These are phyloP conservation scores for Rhodotorula graminis DNA, from an alignment of 768 basidiomycete genomes.

Conservation along the genomic window DNA sequence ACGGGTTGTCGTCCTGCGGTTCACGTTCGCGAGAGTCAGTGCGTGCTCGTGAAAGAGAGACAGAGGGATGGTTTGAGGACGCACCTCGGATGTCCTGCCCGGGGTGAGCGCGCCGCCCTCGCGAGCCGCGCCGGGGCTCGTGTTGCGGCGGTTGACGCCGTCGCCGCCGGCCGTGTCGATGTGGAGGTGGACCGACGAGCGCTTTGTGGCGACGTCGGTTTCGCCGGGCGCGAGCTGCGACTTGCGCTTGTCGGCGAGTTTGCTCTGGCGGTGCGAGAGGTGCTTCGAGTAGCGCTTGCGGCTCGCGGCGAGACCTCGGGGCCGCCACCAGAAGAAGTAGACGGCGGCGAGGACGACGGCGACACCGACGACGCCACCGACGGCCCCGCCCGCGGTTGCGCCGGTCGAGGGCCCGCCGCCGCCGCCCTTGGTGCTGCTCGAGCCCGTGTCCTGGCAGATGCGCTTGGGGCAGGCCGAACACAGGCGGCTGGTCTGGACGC, in stretches of 20 bases:
- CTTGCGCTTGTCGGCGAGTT: constrained; percentile 13
- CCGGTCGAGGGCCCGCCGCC: constrained; percentile 17
- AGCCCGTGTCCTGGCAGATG: constrained; percentile 30
- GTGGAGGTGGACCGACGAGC: constrained; percentile 28
- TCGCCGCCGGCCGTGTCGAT: not conserved
- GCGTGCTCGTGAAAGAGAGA: not conserved
- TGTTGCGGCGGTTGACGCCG: constrained; percentile 7
- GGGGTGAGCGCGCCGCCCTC: constrained; percentile 11
- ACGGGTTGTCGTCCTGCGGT: constrained; percentile 37
- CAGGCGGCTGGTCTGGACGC: constrained; percentile 25
- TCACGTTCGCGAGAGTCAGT: not conserved
- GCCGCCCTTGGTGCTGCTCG: not conserved
- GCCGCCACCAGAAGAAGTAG: constrained; percentile 43
- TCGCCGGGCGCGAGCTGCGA: not conserved
- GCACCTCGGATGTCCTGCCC: constrained; percentile 23
- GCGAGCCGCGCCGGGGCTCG: not conserved
- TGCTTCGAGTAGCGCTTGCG: constrained; percentile 33
- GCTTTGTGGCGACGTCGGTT: constrained; percentile 16
- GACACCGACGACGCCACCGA: constrained; percentile 41
- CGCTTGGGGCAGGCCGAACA: constrained; percentile 37
- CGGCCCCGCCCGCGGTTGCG: constrained; percentile 36
- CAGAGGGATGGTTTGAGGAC: not conserved
- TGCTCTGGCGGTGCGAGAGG: constrained; percentile 23
- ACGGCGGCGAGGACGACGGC: constrained; percentile 26
- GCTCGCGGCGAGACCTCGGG: constrained; percentile 25